These are phyloP conservation scores for Yamadazyma mexicana DNA, from an alignment of 1,139 yeast genomes.

Conservation along the genomic window DNA sequence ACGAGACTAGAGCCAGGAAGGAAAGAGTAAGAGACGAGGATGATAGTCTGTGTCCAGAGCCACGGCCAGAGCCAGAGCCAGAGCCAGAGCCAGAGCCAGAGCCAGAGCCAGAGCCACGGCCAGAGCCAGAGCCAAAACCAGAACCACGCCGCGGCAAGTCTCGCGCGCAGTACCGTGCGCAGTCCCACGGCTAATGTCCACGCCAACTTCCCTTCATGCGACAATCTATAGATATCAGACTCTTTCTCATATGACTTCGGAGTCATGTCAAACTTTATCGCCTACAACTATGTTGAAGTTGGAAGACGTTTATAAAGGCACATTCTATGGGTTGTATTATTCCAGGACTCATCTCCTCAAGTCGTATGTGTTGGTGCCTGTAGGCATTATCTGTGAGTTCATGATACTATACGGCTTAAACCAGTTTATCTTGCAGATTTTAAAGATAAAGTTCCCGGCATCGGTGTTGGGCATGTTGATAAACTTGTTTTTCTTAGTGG, in stretches of 20 bases:
- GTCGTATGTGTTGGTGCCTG: slow-evolving; percentile 37
- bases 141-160: no score
- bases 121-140: no score
- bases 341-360: slow-evolving; percentile 26
- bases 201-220: slow-evolving; percentile 6
- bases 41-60: no score
- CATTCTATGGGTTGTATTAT: slow-evolving; percentile 17
- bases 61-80: no score
- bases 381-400: slow-evolving; percentile 34
- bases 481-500: slow-evolving; percentile 50
- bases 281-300: background rate
- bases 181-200: background rate
- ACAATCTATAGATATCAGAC: background rate
- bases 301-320: slow-evolving; percentile 10
- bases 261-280: background rate
- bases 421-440: slow-evolving; percentile 44
- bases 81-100: no score
- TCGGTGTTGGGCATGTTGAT: slow-evolving; percentile 77
- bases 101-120: no score
- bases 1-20: no score
- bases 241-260: background rate
- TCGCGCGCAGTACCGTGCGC: background rate
- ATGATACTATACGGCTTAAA: slow-evolving; percentile 64
- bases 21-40: no score
- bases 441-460: slow-evolving; percentile 65